Conservation (phyloP, 116 monocot genomes). For the Posidonia oceanica region DNA sequence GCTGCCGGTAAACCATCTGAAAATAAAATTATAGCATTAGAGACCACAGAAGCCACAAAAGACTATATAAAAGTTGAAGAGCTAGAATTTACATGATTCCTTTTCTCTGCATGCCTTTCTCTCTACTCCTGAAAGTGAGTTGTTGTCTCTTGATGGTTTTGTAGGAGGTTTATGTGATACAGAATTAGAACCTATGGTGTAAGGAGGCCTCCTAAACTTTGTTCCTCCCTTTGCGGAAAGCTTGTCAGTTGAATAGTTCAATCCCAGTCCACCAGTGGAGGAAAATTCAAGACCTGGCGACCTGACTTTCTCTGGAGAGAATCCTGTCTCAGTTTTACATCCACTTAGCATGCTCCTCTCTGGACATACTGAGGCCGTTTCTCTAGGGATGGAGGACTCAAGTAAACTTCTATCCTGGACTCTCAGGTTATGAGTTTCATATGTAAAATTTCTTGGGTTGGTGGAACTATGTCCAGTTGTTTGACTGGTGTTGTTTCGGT, state of each 20-base stretch:
- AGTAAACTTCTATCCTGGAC: conserved; percentile 17
- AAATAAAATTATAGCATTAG: neutral
- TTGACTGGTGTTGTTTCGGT: conserved; percentile 1
- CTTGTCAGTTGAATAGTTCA: conserved; percentile 21
- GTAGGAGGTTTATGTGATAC: conserved; percentile 22
- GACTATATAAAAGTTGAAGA: neutral
- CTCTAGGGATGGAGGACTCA: conserved; percentile 16
- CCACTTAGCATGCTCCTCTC: neutral
- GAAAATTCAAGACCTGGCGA: conserved; percentile 10
- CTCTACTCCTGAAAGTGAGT: conserved; percentile 18
- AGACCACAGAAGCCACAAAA: conserved; percentile 3
- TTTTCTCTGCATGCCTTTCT: conserved; percentile 17
- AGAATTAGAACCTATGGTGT: conserved; percentile 27
- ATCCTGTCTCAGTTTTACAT: conserved; percentile 11
- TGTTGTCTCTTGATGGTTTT: conserved; percentile 21
- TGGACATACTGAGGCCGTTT: neutral
- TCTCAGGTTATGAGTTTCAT: conserved; percentile 21
- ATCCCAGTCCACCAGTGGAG: conserved; percentile 18
- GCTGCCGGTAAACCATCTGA: conserved; percentile 5
- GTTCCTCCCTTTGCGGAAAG: conserved; percentile 21
- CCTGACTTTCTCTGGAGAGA: conserved; percentile 17
- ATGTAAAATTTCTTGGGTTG: conserved; percentile 14
- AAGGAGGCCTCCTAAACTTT: conserved; percentile 66
- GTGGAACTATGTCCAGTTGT: conserved; percentile 10
- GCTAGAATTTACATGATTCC: conserved; percentile 32